Conservation (phyloP, 2,329 filamentous ascomycete species). For the Onygenales sp. region DNA sequence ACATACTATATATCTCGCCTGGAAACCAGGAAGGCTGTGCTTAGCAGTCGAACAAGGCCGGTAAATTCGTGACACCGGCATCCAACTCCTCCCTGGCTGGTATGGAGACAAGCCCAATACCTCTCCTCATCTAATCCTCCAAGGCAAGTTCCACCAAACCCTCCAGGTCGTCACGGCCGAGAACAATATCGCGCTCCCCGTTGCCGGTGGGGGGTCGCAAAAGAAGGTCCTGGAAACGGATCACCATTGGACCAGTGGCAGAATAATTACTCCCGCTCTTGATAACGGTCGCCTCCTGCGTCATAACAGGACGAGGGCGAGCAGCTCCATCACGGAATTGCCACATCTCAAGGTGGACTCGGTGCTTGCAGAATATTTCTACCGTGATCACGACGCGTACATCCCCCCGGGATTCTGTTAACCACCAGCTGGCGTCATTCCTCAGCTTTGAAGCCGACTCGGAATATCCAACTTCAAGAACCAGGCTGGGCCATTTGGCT, state of each 20-base stretch:
- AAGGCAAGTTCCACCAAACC: neutral
- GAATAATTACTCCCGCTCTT: neutral
- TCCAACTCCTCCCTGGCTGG: neutral
- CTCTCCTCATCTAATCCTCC: neutral
- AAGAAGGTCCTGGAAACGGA: conserved; percentile 4
- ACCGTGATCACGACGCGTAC: conserved; percentile 1
- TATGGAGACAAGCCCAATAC: neutral
- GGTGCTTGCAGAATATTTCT: neutral
- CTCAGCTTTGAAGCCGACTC: neutral
- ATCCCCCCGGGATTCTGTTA: neutral
- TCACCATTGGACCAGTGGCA: conserved; percentile 1
- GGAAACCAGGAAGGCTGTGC: neutral
- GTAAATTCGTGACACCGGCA: neutral
- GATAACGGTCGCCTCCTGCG: neutral
- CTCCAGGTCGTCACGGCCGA: conserved; percentile 1
- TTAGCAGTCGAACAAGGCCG: neutral
- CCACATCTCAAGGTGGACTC: neutral
- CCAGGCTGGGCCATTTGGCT: conserved; percentile 4
- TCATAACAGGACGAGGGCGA: neutral
- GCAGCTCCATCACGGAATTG: neutral
- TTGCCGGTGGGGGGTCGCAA: neutral
- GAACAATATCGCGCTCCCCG: conserved; percentile 3
- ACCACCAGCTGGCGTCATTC: conserved; percentile 3
- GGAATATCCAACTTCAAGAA: conserved; percentile 4
- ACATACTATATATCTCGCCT: neutral